Evolutionary conservation across 495 filamentous ascomycete genomes (phyloP).

Genomic region (Cercophora sp.): DNA sequence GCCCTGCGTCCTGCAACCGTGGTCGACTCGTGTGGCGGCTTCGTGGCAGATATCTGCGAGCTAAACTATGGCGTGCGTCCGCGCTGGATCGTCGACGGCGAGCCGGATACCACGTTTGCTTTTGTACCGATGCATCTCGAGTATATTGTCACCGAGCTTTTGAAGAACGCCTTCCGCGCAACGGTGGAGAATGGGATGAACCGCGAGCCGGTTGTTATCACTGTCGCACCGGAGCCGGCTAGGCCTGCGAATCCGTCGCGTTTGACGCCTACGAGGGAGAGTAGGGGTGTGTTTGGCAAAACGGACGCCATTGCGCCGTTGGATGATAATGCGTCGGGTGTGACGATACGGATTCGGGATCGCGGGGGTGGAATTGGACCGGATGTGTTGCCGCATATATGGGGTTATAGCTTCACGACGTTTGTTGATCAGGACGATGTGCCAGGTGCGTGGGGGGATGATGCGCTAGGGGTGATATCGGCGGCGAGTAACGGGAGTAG

Average conservation of each 20-base stretch:
- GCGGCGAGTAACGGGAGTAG: constrained; percentile 60
- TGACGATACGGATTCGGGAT: constrained; percentile 93
- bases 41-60: constrained; percentile 94
- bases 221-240: constrained; percentile 81
- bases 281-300: constrained; percentile 40
- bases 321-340: constrained; percentile 67
- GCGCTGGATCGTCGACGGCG: constrained; percentile 72
- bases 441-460: constrained; percentile 39
- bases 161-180: constrained; percentile 95
- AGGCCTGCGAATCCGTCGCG: constrained; percentile 58
- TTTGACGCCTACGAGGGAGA: constrained; percentile 66
- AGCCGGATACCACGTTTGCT: constrained; percentile 76
- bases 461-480: constrained; percentile 70
- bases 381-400: constrained; percentile 78
- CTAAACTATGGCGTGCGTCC: constrained; percentile 91
- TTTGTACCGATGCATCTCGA: constrained; percentile 93
- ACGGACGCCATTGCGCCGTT: constrained; percentile 50
- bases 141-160: constrained; percentile 91
- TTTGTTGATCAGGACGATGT: constrained; percentile 56
- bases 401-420: constrained; percentile 94
- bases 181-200: constrained; percentile 78
- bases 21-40: constrained; percentile 75
- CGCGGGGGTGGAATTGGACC: constrained; percentile 89
- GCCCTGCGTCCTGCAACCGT: constrained; percentile 75
- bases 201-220: constrained; percentile 80